A percentile compares a stretch with the other conserved stretches of the same genome.
phyloP scores from a whole-genome alignment of 1,284 basidiomycete genomes.

The Pseudozyma sp. region DNA sequence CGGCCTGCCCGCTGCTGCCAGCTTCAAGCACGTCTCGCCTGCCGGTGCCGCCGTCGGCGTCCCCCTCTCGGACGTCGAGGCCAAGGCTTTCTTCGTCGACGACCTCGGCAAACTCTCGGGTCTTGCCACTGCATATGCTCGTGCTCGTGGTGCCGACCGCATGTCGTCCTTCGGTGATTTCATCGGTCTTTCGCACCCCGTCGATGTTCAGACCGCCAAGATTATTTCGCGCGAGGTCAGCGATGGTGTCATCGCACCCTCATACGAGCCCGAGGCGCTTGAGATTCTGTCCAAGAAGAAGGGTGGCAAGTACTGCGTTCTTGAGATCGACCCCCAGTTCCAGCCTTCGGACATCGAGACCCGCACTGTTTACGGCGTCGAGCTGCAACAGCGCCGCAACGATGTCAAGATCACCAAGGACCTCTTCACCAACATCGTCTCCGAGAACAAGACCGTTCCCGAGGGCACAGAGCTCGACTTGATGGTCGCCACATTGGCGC shows the following conservation, averaged over 20 bases:
- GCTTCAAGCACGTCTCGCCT: constrained; percentile 99
- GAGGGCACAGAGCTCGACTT: constrained; percentile 63
- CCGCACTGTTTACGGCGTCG: constrained; percentile 93
- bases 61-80: constrained; percentile 84
- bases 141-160: constrained; percentile 95
- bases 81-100: constrained; percentile 95
- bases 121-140: constrained; percentile 91
- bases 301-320: constrained; percentile 96
- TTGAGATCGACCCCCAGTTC: constrained; percentile 71
- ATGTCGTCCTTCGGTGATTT: constrained; percentile 99
- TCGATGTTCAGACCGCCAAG: constrained; percentile 91
- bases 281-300: constrained; percentile 96
- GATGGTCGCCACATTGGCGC: constrained; percentile 82
- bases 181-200: constrained; percentile 91
- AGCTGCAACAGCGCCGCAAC: constrained; percentile 91
- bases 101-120: constrained; percentile 90
- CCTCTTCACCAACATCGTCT: constrained; percentile 89
- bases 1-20: constrained; percentile 89
- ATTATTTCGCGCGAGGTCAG: constrained; percentile 98
- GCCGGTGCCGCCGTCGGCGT: constrained; percentile 82
- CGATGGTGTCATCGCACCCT: constrained; percentile 96
- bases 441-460: constrained; percentile 79
- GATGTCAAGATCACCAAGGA: constrained; percentile 85
- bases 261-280: constrained; percentile 87
- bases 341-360: constrained; percentile 76